Conservation (phyloP, 2,329 filamentous ascomycete genomes). For the Scedosporium dehoogii region DNA sequence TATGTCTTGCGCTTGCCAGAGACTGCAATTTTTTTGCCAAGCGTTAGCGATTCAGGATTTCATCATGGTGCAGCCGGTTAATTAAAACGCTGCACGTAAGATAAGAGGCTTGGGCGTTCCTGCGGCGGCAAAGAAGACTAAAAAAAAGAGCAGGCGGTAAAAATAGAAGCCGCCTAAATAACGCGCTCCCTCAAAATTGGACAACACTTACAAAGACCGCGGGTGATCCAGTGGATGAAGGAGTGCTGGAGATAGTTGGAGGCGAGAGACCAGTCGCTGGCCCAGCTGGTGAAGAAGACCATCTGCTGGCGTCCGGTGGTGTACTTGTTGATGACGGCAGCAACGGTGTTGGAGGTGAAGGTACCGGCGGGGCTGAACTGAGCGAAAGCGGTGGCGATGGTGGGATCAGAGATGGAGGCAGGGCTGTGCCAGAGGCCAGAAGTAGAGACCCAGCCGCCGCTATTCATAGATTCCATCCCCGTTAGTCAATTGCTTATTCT, state of each 20-base stretch:
- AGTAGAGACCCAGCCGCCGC: conserved; percentile 35
- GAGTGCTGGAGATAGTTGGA: conserved; percentile 51
- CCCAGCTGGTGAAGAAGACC: conserved; percentile 48
- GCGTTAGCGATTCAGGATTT: conserved; percentile 7
- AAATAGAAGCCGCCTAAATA: too few species aligned
- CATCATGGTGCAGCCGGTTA: background rate
- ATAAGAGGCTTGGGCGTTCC: too few species aligned
- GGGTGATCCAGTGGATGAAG: conserved; percentile 53
- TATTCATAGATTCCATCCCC: conserved; percentile 7
- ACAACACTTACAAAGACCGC: conserved; percentile 33
- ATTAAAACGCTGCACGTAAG: too few species aligned
- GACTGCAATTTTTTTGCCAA: conserved; percentile 16
- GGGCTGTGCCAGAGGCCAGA: conserved; percentile 49
- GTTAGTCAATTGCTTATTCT: background rate
- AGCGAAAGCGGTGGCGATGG: conserved; percentile 43
- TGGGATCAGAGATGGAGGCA: conserved; percentile 41
- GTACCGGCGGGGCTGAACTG: conserved; percentile 35
- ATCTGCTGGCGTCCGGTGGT: conserved; percentile 44
- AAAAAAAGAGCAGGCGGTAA: background rate
- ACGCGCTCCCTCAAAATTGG: background rate
- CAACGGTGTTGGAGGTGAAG: conserved; percentile 30
- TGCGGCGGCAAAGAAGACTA: background rate
- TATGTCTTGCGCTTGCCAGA: conserved; percentile 45
- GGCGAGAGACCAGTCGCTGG: conserved; percentile 31
- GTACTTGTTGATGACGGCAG: conserved; percentile 51